phyloP scores from a whole-genome alignment of 768 basidiomycete genomes.

The Udeniomyces megalosporus region DNA sequence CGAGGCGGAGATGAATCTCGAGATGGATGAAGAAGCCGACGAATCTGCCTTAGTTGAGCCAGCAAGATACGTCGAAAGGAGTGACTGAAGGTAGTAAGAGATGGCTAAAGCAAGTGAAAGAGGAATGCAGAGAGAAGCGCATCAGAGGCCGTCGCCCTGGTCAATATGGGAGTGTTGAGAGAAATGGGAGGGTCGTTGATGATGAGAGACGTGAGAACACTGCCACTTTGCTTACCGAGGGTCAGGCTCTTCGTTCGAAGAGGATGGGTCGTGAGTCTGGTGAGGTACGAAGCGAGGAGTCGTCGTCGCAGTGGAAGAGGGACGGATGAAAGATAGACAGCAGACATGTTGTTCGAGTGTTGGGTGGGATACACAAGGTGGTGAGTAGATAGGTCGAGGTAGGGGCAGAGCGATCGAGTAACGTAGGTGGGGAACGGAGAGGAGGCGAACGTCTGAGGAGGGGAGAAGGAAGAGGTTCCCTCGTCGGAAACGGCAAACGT shows the following conservation, averaged over 20 bases:
- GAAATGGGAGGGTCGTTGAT: too few relatives aligned
- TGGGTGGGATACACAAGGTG: too few relatives aligned
- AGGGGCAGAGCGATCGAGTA: too few relatives aligned
- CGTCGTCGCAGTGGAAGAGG: background rate
- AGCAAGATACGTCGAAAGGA: background rate
- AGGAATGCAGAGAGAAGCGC: background rate
- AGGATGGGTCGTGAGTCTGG: background rate
- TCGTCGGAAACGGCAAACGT: too few relatives aligned
- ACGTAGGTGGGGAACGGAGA: too few relatives aligned
- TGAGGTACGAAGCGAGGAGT: background rate
- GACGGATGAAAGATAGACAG: background rate
- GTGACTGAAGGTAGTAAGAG: constrained; percentile 4
- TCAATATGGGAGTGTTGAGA: too few relatives aligned
- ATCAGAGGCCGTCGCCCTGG: background rate
- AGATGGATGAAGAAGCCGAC: background rate
- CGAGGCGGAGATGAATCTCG: background rate
- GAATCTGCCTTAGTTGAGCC: background rate
- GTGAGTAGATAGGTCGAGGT: too few relatives aligned
- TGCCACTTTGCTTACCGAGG: background rate
- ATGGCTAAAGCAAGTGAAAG: background rate
- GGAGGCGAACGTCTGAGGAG: too few relatives aligned
- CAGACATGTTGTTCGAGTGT: too few relatives aligned
- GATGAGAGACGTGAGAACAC: too few relatives aligned
- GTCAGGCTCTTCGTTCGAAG: background rate
- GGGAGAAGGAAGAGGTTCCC: too few relatives aligned